A percentile compares a stretch with the other conserved stretches of the same genome.
Conservation (phyloP, 441 rosid genomes). For the Geranium incanum region DNA sequence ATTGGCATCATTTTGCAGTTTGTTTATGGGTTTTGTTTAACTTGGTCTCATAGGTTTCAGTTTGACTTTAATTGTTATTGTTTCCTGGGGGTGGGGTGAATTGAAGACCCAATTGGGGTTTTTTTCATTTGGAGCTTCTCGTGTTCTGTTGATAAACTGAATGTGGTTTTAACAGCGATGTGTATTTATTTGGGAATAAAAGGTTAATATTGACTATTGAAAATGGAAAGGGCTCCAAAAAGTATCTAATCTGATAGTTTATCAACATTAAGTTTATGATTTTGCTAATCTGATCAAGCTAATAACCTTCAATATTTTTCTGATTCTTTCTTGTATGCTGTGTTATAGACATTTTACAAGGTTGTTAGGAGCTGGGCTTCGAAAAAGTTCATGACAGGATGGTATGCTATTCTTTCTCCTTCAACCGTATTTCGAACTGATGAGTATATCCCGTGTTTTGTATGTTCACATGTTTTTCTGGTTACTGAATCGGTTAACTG, state of each 20-base stretch:
- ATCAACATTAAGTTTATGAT: neutral
- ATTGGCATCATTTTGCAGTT: no score
- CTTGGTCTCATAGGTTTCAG: no score
- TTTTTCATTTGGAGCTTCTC: slow-evolving; percentile 3
- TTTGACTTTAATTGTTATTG: no score
- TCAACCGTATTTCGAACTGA: slow-evolving; percentile 8
- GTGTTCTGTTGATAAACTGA: neutral
- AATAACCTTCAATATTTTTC: neutral
- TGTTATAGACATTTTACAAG: slow-evolving; percentile 76
- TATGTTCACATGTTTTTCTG: neutral
- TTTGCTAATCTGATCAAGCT: neutral
- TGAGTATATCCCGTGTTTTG: slow-evolving; percentile 4
- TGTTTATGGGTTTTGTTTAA: no score
- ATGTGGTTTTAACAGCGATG: neutral
- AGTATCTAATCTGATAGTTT: neutral
- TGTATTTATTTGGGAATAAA: neutral
- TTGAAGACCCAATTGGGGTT: neutral
- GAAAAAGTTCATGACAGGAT: slow-evolving; percentile 97
- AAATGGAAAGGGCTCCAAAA: neutral
- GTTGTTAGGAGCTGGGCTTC: slow-evolving; percentile 94
- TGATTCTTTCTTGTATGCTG: slow-evolving; percentile 12
- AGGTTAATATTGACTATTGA: neutral
- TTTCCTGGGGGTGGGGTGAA: neutral
- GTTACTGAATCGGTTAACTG: neutral
- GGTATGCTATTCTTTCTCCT: slow-evolving; percentile 39